These are phyloP conservation scores for Saccharum officinarum DNA, from an alignment of 176 grass and related monocot species.

Conservation along the genomic window DNA sequence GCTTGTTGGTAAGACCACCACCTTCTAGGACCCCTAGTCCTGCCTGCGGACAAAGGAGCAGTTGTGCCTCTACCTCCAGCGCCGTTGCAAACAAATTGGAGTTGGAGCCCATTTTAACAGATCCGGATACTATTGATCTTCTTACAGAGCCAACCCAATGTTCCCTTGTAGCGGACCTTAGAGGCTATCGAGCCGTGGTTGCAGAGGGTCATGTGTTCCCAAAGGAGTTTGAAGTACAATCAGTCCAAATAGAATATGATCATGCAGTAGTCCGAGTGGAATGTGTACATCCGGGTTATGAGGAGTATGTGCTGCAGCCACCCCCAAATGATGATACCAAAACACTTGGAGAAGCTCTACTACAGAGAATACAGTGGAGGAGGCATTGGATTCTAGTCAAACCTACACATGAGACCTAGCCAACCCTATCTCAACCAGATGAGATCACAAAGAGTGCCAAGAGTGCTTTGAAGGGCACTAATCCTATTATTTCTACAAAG, in stretches of 20 bases:
- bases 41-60: not conserved
- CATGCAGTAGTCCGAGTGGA: not conserved
- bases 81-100: not conserved
- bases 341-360: not conserved
- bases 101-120: no score
- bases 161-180: not conserved
- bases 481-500: no score
- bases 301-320: not conserved
- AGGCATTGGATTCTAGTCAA: not conserved
- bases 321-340: not conserved
- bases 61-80: not conserved
- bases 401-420: no score
- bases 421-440: no score
- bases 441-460: no score
- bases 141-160: not conserved
- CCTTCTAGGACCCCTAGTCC: not conserved
- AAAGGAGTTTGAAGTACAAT: not conserved
- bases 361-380: not conserved
- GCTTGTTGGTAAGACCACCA: not conserved
- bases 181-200: not conserved
- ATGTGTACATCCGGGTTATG: not conserved
- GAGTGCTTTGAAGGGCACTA: no score
- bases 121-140: not conserved
- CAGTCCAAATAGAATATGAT: not conserved
- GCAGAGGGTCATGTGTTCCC: not conserved